Conservation (phyloP, 2,329 filamentous ascomycete genomes). For the Claviceps pusilla region DNA sequence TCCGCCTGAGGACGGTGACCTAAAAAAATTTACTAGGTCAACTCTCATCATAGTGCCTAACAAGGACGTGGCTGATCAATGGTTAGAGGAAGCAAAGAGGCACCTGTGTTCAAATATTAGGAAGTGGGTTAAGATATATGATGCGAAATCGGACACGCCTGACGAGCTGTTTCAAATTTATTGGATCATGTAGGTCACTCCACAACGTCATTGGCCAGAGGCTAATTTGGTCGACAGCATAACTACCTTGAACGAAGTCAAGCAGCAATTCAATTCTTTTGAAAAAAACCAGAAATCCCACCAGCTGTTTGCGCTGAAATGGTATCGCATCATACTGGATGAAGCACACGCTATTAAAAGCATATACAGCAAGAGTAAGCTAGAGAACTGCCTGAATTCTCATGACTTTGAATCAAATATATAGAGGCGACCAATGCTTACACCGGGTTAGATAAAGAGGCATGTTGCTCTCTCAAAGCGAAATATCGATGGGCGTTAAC, state of each 20-base stretch:
- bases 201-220: not conserved
- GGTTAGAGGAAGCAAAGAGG: slow-evolving; percentile 13
- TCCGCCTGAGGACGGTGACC: slow-evolving; percentile 25
- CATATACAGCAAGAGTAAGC: slow-evolving; percentile 17
- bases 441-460: slow-evolving; percentile 1
- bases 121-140: slow-evolving; percentile 5
- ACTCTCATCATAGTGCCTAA: slow-evolving; percentile 21
- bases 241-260: slow-evolving; percentile 16
- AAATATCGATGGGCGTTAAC: slow-evolving; percentile 22
- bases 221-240: slow-evolving; percentile 10
- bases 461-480: slow-evolving; percentile 12
- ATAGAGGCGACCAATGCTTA: not conserved
- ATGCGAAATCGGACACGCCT: not conserved
- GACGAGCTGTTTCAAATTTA: not conserved
- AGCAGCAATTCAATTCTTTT: slow-evolving; percentile 6
- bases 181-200: not conserved
- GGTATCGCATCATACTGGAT: slow-evolving; percentile 39
- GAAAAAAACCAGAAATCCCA: not conserved
- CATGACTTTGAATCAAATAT: not conserved
- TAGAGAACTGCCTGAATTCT: not conserved
- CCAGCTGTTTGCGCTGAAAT: slow-evolving; percentile 13
- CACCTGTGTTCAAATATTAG: slow-evolving; percentile 8
- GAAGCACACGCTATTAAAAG: slow-evolving; percentile 45
- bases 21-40: slow-evolving; percentile 17
- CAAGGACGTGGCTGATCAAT: slow-evolving; percentile 12